Conservation (phyloP, 345 rosid species). For the Cochlearia excelsa region DNA sequence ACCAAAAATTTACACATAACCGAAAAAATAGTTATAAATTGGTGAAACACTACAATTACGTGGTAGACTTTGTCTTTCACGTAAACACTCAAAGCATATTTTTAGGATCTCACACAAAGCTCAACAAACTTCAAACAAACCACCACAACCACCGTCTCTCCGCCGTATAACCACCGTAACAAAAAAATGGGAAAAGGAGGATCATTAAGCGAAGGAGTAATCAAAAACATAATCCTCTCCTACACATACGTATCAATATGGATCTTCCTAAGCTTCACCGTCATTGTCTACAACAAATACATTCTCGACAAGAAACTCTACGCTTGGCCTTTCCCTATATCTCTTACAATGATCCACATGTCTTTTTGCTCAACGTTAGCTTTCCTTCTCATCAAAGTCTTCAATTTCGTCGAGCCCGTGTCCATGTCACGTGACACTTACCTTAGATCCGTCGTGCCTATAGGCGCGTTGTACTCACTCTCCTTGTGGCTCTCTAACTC, state of each 20-base stretch:
- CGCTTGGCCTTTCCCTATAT: conserved; percentile 92
- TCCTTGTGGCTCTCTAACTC: conserved; percentile 92
- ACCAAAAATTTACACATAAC: background rate
- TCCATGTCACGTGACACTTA: conserved; percentile 30
- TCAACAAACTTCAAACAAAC: background rate
- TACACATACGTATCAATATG: conserved; percentile 88
- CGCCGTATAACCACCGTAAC: conserved; percentile 21
- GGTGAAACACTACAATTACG: conserved; percentile 25
- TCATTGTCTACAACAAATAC: conserved; percentile 89
- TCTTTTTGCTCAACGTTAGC: conserved; percentile 82
- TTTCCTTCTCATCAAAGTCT: conserved; percentile 77
- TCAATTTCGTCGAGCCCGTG: conserved; percentile 88
- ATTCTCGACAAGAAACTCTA: conserved; percentile 47
- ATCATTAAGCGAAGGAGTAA: conserved; percentile 68
- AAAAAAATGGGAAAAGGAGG: conserved; percentile 82
- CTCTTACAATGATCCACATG: conserved; percentile 39
- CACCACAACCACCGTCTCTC: conserved; percentile 12
- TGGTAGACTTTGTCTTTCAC: conserved; percentile 13
- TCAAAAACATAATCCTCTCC: conserved; percentile 82
- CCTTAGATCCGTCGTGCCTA: conserved; percentile 80
- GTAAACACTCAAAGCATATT: conserved; percentile 1
- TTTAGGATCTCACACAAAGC: conserved; percentile 28
- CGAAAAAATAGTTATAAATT: conserved; percentile 2
- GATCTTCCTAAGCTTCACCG: conserved; percentile 98
- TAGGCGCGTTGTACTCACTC: conserved; percentile 86